Evolutionary conservation across 1,139 yeast genomes (phyloP).

Genomic region (Yamadazyma atmosphaerica): DNA sequence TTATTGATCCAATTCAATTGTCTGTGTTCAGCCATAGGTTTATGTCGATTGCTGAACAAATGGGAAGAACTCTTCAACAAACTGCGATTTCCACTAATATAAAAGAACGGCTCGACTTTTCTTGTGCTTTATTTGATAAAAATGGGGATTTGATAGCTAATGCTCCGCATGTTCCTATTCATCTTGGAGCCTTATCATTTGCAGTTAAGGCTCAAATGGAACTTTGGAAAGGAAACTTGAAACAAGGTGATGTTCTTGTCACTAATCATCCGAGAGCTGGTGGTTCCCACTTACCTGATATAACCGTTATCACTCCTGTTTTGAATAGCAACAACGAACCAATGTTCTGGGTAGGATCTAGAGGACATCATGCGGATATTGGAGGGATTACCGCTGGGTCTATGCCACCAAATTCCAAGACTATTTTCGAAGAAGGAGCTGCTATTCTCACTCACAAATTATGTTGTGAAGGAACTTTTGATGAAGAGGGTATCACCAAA

Average conservation of each 20-base stretch:
- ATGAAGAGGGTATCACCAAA: constrained; percentile 40
- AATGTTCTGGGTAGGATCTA: constrained; percentile 46
- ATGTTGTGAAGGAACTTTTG: constrained; percentile 38
- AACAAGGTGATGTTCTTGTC: constrained; percentile 73
- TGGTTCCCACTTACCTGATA: constrained; percentile 83
- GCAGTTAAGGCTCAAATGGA: constrained; percentile 72
- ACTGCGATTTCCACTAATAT: constrained; percentile 86
- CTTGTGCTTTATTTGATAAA: constrained; percentile 78
- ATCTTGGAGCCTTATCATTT: constrained; percentile 83
- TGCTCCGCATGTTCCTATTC: constrained; percentile 89
- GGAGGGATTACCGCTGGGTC: constrained; percentile 49
- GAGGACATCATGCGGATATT: constrained; percentile 52
- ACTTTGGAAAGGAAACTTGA: constrained; percentile 59
- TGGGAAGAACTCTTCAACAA: constrained; percentile 80
- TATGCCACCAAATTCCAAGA: constrained; percentile 49
- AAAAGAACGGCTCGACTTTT: constrained; percentile 79
- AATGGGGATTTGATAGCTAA: constrained; percentile 80
- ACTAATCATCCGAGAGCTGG: constrained; percentile 82
- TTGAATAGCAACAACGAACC: constrained; percentile 31
- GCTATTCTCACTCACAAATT: constrained; percentile 42
- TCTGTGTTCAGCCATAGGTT: constrained; percentile 83
- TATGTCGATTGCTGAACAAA: constrained; percentile 88
- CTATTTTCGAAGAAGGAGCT: constrained; percentile 47
- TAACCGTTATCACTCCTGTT: constrained; percentile 74
- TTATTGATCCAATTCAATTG: constrained; percentile 66